A percentile compares a stretch with the other conserved stretches of the same genome.
phyloP scores from a whole-genome alignment of 2,329 filamentous ascomycete genomes.

The Talaromyces sp. region DNA sequence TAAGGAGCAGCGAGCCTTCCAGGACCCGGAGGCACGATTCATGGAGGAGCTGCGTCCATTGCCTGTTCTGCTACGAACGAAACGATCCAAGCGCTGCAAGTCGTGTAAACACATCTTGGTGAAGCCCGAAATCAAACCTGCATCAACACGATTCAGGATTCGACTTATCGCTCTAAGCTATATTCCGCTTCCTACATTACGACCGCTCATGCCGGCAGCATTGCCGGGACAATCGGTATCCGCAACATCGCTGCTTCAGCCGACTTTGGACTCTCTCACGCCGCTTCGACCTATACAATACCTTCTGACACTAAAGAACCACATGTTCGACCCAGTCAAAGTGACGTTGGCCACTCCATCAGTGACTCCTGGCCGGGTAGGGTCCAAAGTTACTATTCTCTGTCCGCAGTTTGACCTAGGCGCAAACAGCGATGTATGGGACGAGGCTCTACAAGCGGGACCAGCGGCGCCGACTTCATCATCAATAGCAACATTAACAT shows the following conservation, averaged over 20 bases:
- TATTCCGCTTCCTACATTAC: conserved; percentile 71
- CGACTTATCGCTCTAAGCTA: conserved; percentile 82
- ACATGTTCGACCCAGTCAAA: conserved; percentile 84
- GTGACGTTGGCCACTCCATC: conserved; percentile 83
- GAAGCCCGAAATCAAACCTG: conserved; percentile 87
- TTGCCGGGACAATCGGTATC: conserved; percentile 23
- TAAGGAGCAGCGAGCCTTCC: conserved; percentile 49
- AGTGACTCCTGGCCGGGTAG: conserved; percentile 70
- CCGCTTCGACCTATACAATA: conserved; percentile 64
- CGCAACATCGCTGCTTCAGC: conserved; percentile 27
- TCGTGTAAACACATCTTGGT: conserved; percentile 91
- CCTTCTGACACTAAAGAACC: conserved; percentile 86
- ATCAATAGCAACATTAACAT: conserved; percentile 21
- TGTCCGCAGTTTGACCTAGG: conserved; percentile 94
- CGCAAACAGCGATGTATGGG: conserved; percentile 89
- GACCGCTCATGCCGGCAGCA: conserved; percentile 54
- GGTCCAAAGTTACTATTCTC: conserved; percentile 79
- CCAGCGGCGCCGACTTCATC: conserved; percentile 43
- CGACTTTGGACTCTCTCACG: conserved; percentile 46
- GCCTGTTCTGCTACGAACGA: conserved; percentile 79
- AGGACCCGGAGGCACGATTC: conserved; percentile 57
- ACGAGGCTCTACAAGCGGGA: conserved; percentile 70
- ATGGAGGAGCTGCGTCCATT: conserved; percentile 73
- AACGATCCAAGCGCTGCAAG: conserved; percentile 89
- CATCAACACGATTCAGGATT: conserved; percentile 86